Evolutionary conservation across 345 rosid genomes (phyloP).

Genomic region (Dovyalis caffra): DNA sequence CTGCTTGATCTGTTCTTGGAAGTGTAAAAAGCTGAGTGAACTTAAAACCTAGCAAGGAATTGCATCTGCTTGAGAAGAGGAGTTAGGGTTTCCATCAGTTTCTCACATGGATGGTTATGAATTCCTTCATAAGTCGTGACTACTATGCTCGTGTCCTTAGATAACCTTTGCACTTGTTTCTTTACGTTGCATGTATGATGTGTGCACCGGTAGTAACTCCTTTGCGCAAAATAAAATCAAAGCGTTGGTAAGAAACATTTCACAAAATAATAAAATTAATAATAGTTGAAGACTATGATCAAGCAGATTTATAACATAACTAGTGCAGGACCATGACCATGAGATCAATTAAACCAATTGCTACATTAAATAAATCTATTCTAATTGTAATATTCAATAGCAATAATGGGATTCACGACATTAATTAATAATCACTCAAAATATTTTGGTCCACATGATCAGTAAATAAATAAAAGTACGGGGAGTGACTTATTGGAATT

Average conservation of each 20-base stretch:
- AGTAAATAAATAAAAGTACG: too few relatives aligned
- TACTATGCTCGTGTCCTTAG: conserved; percentile 69
- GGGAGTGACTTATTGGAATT: too few relatives aligned
- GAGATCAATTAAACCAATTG: too few relatives aligned
- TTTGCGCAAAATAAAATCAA: conserved; percentile 15
- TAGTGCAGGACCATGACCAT: too few relatives aligned
- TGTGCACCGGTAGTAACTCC: conserved; percentile 93
- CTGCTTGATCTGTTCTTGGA: background rate
- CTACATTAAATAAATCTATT: too few relatives aligned
- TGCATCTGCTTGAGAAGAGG: conserved; percentile 92
- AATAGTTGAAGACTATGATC: background rate
- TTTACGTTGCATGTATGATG: conserved; percentile 94
- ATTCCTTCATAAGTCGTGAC: conserved; percentile 83
- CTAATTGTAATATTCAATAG: too few relatives aligned
- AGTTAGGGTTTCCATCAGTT: conserved; percentile 85
- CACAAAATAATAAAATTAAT: background rate
- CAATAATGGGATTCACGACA: too few relatives aligned
- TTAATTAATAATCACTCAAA: too few relatives aligned
- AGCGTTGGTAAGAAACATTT: background rate
- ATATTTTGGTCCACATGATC: too few relatives aligned
- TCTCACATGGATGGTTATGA: conserved; percentile 89
- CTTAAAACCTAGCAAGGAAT: conserved; percentile 60
- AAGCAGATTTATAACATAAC: too few relatives aligned
- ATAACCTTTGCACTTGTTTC: conserved; percentile 89
- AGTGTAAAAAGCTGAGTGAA: background rate